phyloP scores from a whole-genome alignment of 73 alveolate species.

The Uronychia setigera region DNA sequence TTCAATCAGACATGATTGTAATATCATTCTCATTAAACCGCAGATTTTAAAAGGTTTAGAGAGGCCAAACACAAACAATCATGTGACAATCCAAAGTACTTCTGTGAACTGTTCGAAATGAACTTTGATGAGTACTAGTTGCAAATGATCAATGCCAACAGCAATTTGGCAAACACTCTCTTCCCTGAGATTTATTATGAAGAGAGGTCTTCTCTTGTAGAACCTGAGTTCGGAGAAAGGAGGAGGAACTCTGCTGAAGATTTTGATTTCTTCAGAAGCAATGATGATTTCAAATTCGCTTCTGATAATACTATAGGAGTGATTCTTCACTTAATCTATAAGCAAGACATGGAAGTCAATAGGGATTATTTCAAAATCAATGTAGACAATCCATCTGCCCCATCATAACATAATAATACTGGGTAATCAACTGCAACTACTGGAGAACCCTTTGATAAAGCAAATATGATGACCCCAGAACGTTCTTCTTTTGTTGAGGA shows the following conservation, averaged over 20 bases:
- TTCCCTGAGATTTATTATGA: slow-evolving; percentile 33
- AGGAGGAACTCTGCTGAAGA: background rate
- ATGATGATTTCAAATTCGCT: slow-evolving; percentile 56
- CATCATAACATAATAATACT: too few relatives aligned
- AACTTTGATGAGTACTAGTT: slow-evolving; percentile 9
- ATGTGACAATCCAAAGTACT: slow-evolving; percentile 31
- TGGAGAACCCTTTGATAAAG: too few relatives aligned
- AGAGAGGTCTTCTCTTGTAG: too few relatives aligned
- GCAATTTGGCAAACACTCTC: background rate
- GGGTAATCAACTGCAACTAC: too few relatives aligned
- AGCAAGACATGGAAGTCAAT: slow-evolving; percentile 34
- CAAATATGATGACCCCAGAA: too few relatives aligned
- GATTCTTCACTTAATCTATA: slow-evolving; percentile 13
- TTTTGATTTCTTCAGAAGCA: too few relatives aligned
- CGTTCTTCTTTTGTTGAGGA: too few relatives aligned
- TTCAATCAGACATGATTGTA: slow-evolving; percentile 42
- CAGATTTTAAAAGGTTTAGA: slow-evolving; percentile 37
- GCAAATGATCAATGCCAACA: background rate
- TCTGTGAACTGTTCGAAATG: slow-evolving; percentile 38
- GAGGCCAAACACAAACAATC: slow-evolving; percentile 20
- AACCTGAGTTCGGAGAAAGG: background rate
- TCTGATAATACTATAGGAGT: slow-evolving; percentile 43
- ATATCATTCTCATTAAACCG: background rate
- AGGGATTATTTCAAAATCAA: background rate
- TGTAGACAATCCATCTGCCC: too few relatives aligned